phyloP scores from a whole-genome alignment of 1,284 basidiomycete genomes.

The Termitomyces sp. region DNA sequence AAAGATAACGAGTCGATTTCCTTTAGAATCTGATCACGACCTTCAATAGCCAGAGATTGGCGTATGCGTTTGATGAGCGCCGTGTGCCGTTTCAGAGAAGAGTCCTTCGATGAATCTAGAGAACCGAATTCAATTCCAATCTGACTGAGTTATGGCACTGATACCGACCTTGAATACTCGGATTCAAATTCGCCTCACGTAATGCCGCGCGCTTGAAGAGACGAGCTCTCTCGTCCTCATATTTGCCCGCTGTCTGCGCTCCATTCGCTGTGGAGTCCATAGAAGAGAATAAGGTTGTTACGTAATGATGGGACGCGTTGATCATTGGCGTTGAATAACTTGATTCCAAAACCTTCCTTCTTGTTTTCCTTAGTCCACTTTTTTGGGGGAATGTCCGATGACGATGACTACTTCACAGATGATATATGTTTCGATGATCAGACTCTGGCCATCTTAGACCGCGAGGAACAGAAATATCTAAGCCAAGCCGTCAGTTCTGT shows the following conservation, averaged over 20 bases:
- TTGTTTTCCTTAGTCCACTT: background rate
- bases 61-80: slow-evolving; percentile 88
- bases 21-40: slow-evolving; percentile 82
- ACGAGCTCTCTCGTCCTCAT: slow-evolving; percentile 61
- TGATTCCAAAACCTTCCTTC: background rate
- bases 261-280: slow-evolving; percentile 32
- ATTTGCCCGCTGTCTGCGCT: slow-evolving; percentile 20
- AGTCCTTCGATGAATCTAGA: slow-evolving; percentile 69
- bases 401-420: slow-evolving; percentile 61
- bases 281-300: slow-evolving; percentile 9
- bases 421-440: slow-evolving; percentile 61
- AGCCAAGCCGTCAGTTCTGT: slow-evolving; percentile 23
- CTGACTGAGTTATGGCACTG: background rate
- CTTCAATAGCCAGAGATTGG: slow-evolving; percentile 73
- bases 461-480: slow-evolving; percentile 51
- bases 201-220: slow-evolving; percentile 51
- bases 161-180: slow-evolving; percentile 42
- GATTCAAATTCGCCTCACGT: slow-evolving; percentile 48
- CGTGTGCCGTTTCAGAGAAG: slow-evolving; percentile 91
- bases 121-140: slow-evolving; percentile 1
- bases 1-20: slow-evolving; percentile 87
- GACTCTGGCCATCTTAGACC: slow-evolving; percentile 56
- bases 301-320: slow-evolving; percentile 12
- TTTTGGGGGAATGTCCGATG: slow-evolving; percentile 46
- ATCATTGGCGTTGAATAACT: background rate